Percentiles rank a stretch among this genome's conserved stretches.
Evolutionary conservation across 257 asterid species (phyloP).

Genomic region (Jaltomata sinuosa): DNA sequence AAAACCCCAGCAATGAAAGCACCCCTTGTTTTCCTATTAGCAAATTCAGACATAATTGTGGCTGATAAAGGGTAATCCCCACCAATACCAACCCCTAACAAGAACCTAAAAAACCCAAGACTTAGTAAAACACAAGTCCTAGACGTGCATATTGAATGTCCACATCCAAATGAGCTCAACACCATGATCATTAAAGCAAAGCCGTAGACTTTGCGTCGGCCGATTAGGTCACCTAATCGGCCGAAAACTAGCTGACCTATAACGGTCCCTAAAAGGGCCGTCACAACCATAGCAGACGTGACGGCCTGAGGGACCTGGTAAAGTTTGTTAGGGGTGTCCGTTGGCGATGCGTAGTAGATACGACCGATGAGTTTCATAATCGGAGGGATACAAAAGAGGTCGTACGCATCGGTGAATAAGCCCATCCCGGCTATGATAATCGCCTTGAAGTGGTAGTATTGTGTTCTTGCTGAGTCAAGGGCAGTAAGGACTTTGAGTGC

Average conservation of each 20-base stretch:
- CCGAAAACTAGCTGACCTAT: conserved; percentile 42
- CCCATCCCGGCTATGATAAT: conserved; percentile 61
- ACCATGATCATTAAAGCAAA: conserved; percentile 41
- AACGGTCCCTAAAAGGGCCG: conserved; percentile 42
- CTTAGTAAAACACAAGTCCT: conserved; percentile 33
- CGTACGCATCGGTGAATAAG: conserved; percentile 49
- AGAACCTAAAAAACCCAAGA: conserved; percentile 38
- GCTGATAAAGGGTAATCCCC: conserved; percentile 62
- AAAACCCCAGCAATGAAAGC: conserved; percentile 54
- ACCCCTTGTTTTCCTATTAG: conserved; percentile 44
- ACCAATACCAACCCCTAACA: conserved; percentile 47
- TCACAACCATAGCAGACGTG: conserved; percentile 23
- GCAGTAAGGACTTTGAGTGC: conserved; percentile 41
- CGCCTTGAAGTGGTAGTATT: conserved; percentile 48
- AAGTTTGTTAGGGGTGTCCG: background rate
- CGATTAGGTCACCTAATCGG: conserved; percentile 36
- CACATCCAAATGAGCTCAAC: conserved; percentile 40
- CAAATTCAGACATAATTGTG: conserved; percentile 58
- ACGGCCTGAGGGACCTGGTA: conserved; percentile 20
- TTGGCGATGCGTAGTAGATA: conserved; percentile 12
- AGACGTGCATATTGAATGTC: conserved; percentile 38
- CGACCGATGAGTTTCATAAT: conserved; percentile 41
- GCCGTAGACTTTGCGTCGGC: conserved; percentile 48
- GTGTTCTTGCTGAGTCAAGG: conserved; percentile 47
- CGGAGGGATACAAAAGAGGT: conserved; percentile 52